phyloP scores from a whole-genome alignment of 768 basidiomycete genomes.

The Trametes maxima region DNA sequence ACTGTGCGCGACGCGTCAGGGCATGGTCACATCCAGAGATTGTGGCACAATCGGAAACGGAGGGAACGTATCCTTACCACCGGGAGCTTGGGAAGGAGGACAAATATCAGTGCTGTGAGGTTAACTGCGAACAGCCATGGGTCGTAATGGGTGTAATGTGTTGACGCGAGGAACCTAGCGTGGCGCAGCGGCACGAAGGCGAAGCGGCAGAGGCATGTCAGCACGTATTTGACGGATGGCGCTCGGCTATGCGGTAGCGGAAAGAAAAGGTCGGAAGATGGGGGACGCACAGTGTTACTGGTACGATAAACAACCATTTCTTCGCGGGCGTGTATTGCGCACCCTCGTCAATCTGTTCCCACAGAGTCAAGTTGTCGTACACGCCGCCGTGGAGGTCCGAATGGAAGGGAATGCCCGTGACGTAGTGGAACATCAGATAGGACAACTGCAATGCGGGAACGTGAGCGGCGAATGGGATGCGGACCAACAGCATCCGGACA shows the following conservation, averaged over 20 bases:
- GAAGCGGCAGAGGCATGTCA: slow-evolving; percentile 20
- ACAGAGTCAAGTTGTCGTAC: slow-evolving; percentile 95
- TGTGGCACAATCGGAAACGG: slow-evolving; percentile 19
- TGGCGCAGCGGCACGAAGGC: slow-evolving; percentile 6
- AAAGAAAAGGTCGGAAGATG: background rate
- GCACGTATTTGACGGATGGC: background rate
- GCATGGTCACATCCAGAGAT: background rate
- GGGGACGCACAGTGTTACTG: slow-evolving; percentile 77
- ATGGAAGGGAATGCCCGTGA: slow-evolving; percentile 95
- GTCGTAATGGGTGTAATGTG: slow-evolving; percentile 97
- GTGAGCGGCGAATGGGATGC: background rate
- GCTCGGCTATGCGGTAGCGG: background rate
- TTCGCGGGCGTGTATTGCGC: slow-evolving; percentile 98
- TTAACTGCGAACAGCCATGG: slow-evolving; percentile 93
- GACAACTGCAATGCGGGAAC: slow-evolving; percentile 60
- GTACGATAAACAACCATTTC: slow-evolving; percentile 93
- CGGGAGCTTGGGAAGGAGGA: slow-evolving; percentile 95
- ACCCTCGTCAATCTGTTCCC: slow-evolving; percentile 99
- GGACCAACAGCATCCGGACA: background rate
- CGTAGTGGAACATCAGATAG: slow-evolving; percentile 98
- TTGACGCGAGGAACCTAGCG: slow-evolving; percentile 89
- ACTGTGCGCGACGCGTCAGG: slow-evolving; percentile 41
- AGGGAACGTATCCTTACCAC: slow-evolving; percentile 53
- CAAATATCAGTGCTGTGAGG: slow-evolving; percentile 75
- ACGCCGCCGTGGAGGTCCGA: slow-evolving; percentile 86